Evolutionary conservation across 805 yeast species (phyloP).

Genomic region (Metschnikowia gruessii): DNA sequence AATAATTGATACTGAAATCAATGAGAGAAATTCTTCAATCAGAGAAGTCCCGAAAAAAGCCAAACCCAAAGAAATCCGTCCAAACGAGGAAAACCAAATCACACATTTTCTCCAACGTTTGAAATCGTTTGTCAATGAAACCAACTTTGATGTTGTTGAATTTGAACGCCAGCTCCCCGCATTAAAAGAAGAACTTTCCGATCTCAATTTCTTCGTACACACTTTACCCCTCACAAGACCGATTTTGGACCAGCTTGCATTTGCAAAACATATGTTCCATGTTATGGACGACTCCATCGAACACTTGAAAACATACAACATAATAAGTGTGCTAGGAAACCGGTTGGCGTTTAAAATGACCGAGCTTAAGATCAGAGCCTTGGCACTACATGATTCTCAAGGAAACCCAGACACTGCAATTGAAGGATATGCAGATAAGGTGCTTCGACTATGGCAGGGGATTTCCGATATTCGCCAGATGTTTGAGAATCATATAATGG

Average conservation of each 20-base stretch:
- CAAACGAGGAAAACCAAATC: too few relatives aligned
- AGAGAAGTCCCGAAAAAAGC: too few relatives aligned
- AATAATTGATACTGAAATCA: too few relatives aligned
- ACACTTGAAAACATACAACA: background rate
- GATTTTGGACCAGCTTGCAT: background rate
- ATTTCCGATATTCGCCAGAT: background rate
- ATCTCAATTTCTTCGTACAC: too few relatives aligned
- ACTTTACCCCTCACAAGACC: too few relatives aligned
- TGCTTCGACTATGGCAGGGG: background rate
- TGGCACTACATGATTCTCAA: slow-evolving; percentile 1
- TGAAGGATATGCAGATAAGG: background rate
- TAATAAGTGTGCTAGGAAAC: background rate
- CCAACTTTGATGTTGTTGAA: too few relatives aligned
- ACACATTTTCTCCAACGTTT: too few relatives aligned
- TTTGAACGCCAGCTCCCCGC: too few relatives aligned
- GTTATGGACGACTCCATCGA: slow-evolving; percentile 7
- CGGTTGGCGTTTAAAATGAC: slow-evolving; percentile 3
- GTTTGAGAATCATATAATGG: slow-evolving; percentile 2
- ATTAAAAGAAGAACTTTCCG: too few relatives aligned
- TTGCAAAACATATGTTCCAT: slow-evolving; percentile 2
- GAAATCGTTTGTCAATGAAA: too few relatives aligned
- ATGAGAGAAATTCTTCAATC: too few relatives aligned
- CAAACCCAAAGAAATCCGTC: too few relatives aligned
- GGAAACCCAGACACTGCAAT: slow-evolving; percentile 1
- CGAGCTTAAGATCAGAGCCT: slow-evolving; percentile 3